Conservation (phyloP, 2,329 filamentous ascomycete species). For the Leptodontidium sp. region DNA sequence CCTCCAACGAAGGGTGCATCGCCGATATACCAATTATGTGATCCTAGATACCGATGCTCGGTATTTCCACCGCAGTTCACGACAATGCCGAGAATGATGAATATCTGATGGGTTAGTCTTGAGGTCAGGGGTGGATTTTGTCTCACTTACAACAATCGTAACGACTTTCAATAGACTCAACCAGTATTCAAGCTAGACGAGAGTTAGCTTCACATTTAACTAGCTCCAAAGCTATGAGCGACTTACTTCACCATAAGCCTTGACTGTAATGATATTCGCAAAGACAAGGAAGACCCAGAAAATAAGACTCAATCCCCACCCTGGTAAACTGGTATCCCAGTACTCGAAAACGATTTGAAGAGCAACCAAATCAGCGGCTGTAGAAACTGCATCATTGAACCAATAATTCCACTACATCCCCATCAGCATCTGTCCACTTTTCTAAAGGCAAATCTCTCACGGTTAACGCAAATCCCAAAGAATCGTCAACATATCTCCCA, state of each 20-base stretch:
- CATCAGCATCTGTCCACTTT: background rate
- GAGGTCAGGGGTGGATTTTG: background rate
- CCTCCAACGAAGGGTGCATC: slow-evolving; percentile 71
- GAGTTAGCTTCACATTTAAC: background rate
- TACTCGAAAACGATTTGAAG: slow-evolving; percentile 66
- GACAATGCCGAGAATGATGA: slow-evolving; percentile 69
- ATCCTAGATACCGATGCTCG: slow-evolving; percentile 63
- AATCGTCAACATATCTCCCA: slow-evolving; percentile 61
- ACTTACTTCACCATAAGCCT: slow-evolving; percentile 60
- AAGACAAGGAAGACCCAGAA: slow-evolving; percentile 64
- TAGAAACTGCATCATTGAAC: slow-evolving; percentile 71
- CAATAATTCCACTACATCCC: slow-evolving; percentile 60
- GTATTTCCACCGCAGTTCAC: slow-evolving; percentile 66
- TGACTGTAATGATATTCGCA: slow-evolving; percentile 61
- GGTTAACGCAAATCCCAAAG: slow-evolving; percentile 61
- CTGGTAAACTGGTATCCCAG: slow-evolving; percentile 69
- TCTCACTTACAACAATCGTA: slow-evolving; percentile 55
- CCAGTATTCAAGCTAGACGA: slow-evolving; percentile 59
- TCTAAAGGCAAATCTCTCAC: background rate
- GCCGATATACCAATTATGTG: slow-evolving; percentile 63
- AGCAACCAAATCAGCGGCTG: slow-evolving; percentile 67
- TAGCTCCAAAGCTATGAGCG: background rate
- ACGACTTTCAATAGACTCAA: slow-evolving; percentile 62
- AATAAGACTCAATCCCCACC: slow-evolving; percentile 69
- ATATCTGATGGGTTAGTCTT: slow-evolving; percentile 52